Conservation (phyloP, 1,139 yeast species). For the Suhomyces guaymorum region DNA sequence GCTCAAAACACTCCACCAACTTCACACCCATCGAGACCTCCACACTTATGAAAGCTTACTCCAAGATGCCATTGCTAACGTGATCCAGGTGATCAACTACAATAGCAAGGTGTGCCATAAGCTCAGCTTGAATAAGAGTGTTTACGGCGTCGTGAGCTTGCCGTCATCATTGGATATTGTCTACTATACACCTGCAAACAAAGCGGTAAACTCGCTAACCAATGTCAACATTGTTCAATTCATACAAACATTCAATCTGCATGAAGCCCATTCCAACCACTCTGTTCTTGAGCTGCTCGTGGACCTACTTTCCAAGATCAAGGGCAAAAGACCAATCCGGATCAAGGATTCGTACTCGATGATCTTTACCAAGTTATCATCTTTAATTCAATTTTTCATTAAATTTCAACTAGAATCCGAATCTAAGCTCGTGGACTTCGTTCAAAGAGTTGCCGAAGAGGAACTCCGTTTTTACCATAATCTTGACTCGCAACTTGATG, state of each 20-base stretch:
- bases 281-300: conserved; percentile 7
- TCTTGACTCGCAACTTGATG: conserved; percentile 20
- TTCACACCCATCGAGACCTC: conserved; percentile 18
- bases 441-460: conserved; percentile 23
- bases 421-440: conserved; percentile 19
- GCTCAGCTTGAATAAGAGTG: conserved; percentile 10
- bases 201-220: not conserved
- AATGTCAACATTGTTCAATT: conserved; percentile 19
- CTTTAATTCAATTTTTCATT: conserved; percentile 24
- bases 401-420: conserved; percentile 26
- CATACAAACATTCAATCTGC: conserved; percentile 14
- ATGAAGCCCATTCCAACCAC: conserved; percentile 3
- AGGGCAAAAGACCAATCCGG: conserved; percentile 21
- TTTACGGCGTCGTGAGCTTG: no score
- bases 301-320: conserved; percentile 16
- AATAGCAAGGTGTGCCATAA: conserved; percentile 16
- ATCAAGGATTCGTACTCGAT: conserved; percentile 23
- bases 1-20: conserved; percentile 24
- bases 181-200: not conserved
- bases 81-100: conserved; percentile 21
- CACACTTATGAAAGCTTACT: conserved; percentile 21
- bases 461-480: conserved; percentile 23
- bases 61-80: conserved; percentile 16
- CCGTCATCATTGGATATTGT: not conserved
- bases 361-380: conserved; percentile 23